Evolutionary conservation across 208 protist species (phyloP).

Genomic region (Trypanosoma boissoni): DNA sequence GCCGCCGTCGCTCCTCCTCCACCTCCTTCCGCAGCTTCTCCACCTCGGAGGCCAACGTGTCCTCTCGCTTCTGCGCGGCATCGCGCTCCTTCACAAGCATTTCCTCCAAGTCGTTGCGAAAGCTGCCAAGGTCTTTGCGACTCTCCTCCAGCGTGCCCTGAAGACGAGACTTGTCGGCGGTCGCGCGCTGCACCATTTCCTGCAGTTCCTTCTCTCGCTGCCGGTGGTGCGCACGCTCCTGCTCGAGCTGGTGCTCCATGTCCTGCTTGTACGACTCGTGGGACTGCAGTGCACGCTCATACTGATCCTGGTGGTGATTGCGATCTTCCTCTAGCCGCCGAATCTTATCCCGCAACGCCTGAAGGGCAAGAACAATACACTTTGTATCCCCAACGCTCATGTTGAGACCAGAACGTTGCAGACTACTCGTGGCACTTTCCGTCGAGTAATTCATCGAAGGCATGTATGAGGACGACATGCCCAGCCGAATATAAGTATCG

Average conservation of each 20-base stretch:
- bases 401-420: conserved; percentile 83
- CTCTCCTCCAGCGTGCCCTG: conserved; percentile 48
- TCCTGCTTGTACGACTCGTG: conserved; percentile 88
- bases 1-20: conserved; percentile 45
- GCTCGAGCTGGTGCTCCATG: conserved; percentile 81
- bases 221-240: conserved; percentile 68
- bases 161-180: conserved; percentile 61
- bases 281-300: conserved; percentile 65
- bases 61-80: conserved; percentile 55
- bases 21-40: conserved; percentile 55
- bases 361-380: conserved; percentile 87
- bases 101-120: conserved; percentile 73
- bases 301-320: conserved; percentile 88
- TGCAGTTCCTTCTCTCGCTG: conserved; percentile 74
- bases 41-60: conserved; percentile 49
- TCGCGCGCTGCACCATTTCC: conserved; percentile 62
- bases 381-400: conserved; percentile 90
- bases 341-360: conserved; percentile 88
- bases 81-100: conserved; percentile 73
- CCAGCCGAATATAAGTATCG: too few relatives aligned
- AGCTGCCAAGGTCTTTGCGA: conserved; percentile 49
- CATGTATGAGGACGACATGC: conserved; percentile 19
- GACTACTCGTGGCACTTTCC: conserved; percentile 67
- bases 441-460: conserved; percentile 48
- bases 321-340: conserved; percentile 81